Conservation (phyloP, 208 protist species). For the Trichomonas gallinae region DNA sequence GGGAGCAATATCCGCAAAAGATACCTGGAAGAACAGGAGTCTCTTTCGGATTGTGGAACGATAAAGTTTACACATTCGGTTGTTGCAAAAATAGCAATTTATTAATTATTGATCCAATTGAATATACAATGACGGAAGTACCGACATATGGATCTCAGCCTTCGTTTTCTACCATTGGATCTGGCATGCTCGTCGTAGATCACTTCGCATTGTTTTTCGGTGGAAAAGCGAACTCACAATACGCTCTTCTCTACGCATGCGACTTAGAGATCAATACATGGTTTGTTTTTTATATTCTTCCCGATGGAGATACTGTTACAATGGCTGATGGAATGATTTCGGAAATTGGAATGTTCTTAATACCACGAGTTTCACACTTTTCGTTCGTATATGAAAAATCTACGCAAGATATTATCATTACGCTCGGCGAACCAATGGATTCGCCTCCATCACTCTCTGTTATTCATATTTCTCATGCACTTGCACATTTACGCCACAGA, state of each 20-base stretch:
- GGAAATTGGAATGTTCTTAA: background rate
- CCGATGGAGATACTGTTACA: background rate
- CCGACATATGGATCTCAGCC: background rate
- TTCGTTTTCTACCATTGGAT: background rate
- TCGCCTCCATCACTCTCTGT: background rate
- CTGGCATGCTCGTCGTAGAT: background rate
- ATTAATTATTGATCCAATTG: background rate
- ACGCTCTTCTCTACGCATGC: background rate
- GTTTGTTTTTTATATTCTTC: background rate
- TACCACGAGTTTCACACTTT: background rate
- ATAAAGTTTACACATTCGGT: background rate
- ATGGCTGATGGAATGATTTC: background rate
- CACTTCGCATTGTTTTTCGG: background rate
- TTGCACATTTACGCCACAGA: background rate
- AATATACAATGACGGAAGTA: background rate
- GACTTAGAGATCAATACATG: background rate
- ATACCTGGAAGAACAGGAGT: background rate
- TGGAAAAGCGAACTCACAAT: background rate
- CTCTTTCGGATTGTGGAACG: background rate
- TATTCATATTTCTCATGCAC: background rate
- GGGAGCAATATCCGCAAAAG: background rate
- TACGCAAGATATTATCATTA: background rate
- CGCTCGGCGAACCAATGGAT: background rate
- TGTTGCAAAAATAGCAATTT: background rate
- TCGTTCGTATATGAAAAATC: background rate